A percentile compares a stretch with the other conserved stretches of the same genome.
phyloP scores from a whole-genome alignment of 1,284 basidiomycete species.

The Ustilago trichophora region DNA sequence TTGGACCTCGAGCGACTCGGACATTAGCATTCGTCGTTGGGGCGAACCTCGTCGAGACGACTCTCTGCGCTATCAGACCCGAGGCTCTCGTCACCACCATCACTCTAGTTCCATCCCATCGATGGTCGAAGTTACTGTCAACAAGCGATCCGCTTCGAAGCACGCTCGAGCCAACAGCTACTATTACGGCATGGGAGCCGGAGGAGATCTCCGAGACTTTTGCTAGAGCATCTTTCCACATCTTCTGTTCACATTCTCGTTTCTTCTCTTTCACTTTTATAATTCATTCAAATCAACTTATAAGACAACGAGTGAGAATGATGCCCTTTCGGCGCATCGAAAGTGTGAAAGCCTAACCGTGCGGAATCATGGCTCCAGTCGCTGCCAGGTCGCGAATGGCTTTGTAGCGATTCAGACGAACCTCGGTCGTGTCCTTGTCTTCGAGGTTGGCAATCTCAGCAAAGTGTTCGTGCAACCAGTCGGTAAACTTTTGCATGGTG shows the following conservation, averaged over 20 bases:
- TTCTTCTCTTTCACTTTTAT: no score
- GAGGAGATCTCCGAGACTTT: slow-evolving; percentile 20
- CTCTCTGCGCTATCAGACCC: slow-evolving; percentile 6
- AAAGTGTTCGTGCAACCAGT: not conserved
- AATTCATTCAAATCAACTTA: no score
- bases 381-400: no score
- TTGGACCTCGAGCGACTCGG: slow-evolving; percentile 45
- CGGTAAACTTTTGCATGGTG: not conserved
- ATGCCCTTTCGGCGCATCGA: no score
- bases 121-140: not conserved
- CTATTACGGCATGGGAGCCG: slow-evolving; percentile 27
- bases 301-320: no score
- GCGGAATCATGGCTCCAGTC: no score
- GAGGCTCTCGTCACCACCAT: slow-evolving; percentile 3
- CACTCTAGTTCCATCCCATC: slow-evolving; percentile 10
- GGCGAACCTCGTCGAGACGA: slow-evolving; percentile 28
- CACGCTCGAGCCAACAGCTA: slow-evolving; percentile 21
- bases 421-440: no score
- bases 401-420: no score
- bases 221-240: no score
- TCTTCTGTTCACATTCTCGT: no score
- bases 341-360: no score
- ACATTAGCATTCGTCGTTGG: slow-evolving; percentile 46
- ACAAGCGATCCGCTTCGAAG: slow-evolving; percentile 2
- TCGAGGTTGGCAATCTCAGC: not conserved